Percentiles rank a stretch among this genome's conserved stretches.
phyloP scores from a whole-genome alignment of 495 filamentous ascomycete genomes.

The Hypoxylon intermedium region DNA sequence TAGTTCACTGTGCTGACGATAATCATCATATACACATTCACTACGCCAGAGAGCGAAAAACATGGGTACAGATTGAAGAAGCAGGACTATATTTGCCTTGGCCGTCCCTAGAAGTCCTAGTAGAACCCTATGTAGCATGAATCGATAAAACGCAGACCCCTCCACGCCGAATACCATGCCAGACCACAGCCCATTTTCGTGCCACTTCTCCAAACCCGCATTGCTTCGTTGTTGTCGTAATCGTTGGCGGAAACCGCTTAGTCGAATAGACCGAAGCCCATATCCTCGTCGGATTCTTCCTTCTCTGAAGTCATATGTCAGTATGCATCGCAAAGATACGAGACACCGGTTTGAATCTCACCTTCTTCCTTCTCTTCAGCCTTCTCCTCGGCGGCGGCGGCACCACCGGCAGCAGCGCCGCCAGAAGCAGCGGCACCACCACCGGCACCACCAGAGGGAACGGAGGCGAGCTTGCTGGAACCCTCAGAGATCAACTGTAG shows the following conservation, averaged over 20 bases:
- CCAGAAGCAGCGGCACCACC: constrained; percentile 68
- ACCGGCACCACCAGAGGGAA: constrained; percentile 88
- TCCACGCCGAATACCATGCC: constrained; percentile 40
- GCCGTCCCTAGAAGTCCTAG: constrained; percentile 34
- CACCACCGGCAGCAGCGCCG: constrained; percentile 70
- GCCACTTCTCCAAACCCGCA: constrained; percentile 33
- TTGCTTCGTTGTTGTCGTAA: constrained; percentile 41
- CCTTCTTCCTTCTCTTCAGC: constrained; percentile 79
- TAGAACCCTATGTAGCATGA: neutral
- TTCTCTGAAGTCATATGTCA: constrained; percentile 54
- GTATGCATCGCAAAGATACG: constrained; percentile 27
- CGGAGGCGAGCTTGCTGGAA: constrained; percentile 92
- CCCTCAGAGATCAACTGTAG: constrained; percentile 89
- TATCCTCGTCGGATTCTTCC: constrained; percentile 98
- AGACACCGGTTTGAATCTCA: constrained; percentile 42
- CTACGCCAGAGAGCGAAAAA: neutral
- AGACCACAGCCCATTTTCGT: constrained; percentile 40
- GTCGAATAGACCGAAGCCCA: constrained; percentile 99
- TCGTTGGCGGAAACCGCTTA: constrained; percentile 57
- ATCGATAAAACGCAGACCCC: constrained; percentile 37
- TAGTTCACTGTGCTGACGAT: neutral
- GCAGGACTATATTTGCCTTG: constrained; percentile 41
- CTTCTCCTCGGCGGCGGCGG: constrained; percentile 70
- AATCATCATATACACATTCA: constrained; percentile 9
- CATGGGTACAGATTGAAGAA: constrained; percentile 27